Percentiles rank a stretch among this genome's conserved stretches.
Evolutionary conservation across 345 rosid genomes (phyloP).

Genomic region (Euphorbia tirucalli): DNA sequence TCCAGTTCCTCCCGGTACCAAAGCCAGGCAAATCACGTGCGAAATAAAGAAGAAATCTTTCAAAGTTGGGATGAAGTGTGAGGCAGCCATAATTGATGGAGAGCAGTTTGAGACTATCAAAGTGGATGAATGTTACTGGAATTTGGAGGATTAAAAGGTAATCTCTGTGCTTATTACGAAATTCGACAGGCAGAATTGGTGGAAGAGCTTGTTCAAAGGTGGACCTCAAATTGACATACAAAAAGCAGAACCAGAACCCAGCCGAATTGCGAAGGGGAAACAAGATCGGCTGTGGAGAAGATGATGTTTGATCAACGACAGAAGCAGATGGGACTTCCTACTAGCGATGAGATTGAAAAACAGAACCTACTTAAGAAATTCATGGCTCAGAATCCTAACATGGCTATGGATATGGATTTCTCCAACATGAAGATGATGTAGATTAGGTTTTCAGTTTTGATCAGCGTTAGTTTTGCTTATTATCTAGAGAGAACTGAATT

Average conservation of each 20-base stretch:
- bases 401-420: neutral
- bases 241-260: conserved; percentile 32
- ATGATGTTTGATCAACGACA: conserved; percentile 35
- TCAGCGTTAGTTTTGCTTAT: too few species aligned
- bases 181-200: conserved; percentile 22
- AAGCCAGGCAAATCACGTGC: conserved; percentile 18
- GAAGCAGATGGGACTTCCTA: conserved; percentile 29
- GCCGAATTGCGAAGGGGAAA: conserved; percentile 29
- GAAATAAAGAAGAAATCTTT: conserved; percentile 28
- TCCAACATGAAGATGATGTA: conserved; percentile 14
- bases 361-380: conserved; percentile 14
- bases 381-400: conserved; percentile 26
- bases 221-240: conserved; percentile 29
- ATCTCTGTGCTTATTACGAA: conserved; percentile 29
- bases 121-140: conserved; percentile 22
- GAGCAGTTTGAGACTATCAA: conserved; percentile 24
- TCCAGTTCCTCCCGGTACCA: conserved; percentile 30
- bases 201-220: conserved; percentile 34
- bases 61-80: conserved; percentile 25
- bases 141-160: conserved; percentile 27
- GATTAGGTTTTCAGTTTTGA: neutral
- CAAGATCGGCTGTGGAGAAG: conserved; percentile 28
- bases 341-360: conserved; percentile 21
- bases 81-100: conserved; percentile 23
- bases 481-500: too few species aligned